Evolutionary conservation across 1,284 basidiomycete genomes (phyloP), one percentile per base, ranked within the genome.

Genomic region (Phlebopus sp.): DNA sequence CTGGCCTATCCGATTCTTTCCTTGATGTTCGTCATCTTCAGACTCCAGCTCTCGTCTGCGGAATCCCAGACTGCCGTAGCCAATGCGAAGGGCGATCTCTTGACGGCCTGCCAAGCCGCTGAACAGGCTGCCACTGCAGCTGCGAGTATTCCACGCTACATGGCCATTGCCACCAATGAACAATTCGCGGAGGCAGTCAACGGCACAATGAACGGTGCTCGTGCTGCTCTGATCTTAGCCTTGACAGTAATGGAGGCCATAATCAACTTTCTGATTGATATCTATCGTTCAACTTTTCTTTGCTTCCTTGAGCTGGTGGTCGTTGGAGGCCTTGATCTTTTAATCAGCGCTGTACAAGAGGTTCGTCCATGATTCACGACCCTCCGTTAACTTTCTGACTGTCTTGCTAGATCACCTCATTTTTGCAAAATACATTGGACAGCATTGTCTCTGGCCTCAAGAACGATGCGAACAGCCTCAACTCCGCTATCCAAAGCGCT

Each of bases 231-330:
- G 46, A 72, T 90, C 29, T 72, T 91, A 34, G 72, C 86, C 3
- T 72, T 96, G 50, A 93, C 86, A 0, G 74, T 84, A 35, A 86
- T 96, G 78, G 88, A 95, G 63, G 82, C 76, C 1, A 82, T 96
- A 57, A 86, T 96, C 68, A 89, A 91, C 57, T 98, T 97, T 68
- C 80, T 97, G 50, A 82, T 97, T 58, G 88, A 94, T 69, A 82
- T 87, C 45, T 99, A 97, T 66, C 84, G 92, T 32, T 92, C 90
- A 4, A 86, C 94, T 1, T 84, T 97, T 57, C 75, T 97, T 42
- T 98, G 95, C 69, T 92, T 96, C 55, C 72, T 97, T 55, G 92
- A 97, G 70, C 76, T 98, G 39, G 82, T 92, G 11, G 85, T 99
- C 2, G 80, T 85, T 18, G 92, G 92, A 13, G 84, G 81, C 2